Evolutionary conservation across 305 asterid species (phyloP).

Genomic region (Lippia alba): DNA sequence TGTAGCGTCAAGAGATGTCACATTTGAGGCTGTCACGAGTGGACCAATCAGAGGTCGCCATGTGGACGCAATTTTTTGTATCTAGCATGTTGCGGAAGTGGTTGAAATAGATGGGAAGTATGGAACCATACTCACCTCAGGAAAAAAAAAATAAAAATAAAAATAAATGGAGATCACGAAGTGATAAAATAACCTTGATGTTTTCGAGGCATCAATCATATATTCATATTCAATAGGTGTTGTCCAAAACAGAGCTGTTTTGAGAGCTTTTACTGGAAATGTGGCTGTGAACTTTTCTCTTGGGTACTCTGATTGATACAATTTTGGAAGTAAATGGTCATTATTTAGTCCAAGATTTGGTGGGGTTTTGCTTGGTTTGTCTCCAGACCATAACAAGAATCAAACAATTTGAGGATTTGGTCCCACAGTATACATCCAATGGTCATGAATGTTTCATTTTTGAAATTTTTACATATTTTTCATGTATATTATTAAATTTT

Average conservation of each 20-base stretch:
- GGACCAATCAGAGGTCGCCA: constrained; percentile 41
- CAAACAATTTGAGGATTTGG: too few species aligned
- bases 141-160: neutral
- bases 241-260: constrained; percentile 24
- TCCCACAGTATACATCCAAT: too few species aligned
- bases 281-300: constrained; percentile 18
- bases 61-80: constrained; percentile 42
- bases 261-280: neutral
- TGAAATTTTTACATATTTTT: too few species aligned
- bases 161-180: constrained; percentile 13
- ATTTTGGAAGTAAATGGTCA: constrained; percentile 28
- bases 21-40: constrained; percentile 50
- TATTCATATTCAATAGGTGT: neutral
- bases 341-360: constrained; percentile 35
- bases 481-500: too few species aligned
- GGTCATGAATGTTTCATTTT: too few species aligned
- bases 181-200: constrained; percentile 3
- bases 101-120: constrained; percentile 19
- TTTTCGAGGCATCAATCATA: neutral
- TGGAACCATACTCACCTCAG: constrained; percentile 33
- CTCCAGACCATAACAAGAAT: too few species aligned
- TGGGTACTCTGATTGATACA: too few species aligned
- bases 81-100: constrained; percentile 33
- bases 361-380: constrained; percentile 20
- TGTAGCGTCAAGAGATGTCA: constrained; percentile 35